phyloP scores from a whole-genome alignment of 2,329 filamentous ascomycete species.

The Hypoxylon sp. region DNA sequence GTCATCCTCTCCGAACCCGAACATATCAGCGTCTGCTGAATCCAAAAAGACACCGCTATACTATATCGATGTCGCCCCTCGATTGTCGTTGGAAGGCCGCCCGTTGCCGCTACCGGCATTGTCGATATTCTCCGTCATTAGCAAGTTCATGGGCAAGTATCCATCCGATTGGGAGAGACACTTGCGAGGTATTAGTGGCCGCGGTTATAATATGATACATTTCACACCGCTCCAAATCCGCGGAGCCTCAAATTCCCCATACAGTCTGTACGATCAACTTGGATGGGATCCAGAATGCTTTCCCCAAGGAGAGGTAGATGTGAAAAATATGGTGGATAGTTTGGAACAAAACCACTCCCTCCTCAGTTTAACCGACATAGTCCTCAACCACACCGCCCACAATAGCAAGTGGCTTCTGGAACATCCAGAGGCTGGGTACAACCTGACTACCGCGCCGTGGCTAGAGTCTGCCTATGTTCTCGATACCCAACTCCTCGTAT shows the following conservation, averaged over 20 bases:
- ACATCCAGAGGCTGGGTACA: slow-evolving; percentile 96
- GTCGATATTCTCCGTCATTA: slow-evolving; percentile 92
- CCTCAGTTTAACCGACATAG: slow-evolving; percentile 92
- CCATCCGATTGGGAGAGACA: slow-evolving; percentile 92
- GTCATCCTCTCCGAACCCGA: slow-evolving; percentile 65
- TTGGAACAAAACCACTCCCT: slow-evolving; percentile 89
- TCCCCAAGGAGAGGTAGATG: slow-evolving; percentile 84
- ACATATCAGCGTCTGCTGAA: slow-evolving; percentile 61
- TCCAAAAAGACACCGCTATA: slow-evolving; percentile 80
- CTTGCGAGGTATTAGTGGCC: slow-evolving; percentile 84
- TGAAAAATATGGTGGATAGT: slow-evolving; percentile 79
- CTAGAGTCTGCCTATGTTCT: slow-evolving; percentile 73
- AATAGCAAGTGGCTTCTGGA: slow-evolving; percentile 95
- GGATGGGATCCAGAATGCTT: slow-evolving; percentile 86
- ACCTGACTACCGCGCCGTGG: slow-evolving; percentile 88
- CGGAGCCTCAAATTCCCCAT: slow-evolving; percentile 93
- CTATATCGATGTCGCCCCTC: slow-evolving; percentile 94
- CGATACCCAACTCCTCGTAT: slow-evolving; percentile 74
- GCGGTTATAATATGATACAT: slow-evolving; percentile 99
- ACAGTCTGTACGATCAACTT: slow-evolving; percentile 95
- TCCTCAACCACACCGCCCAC: slow-evolving; percentile 97
- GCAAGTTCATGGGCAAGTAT: slow-evolving; percentile 97
- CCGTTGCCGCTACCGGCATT: slow-evolving; percentile 86
- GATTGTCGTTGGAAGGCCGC: slow-evolving; percentile 78
- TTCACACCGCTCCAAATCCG: slow-evolving; percentile 94